Evolutionary conservation across 805 yeast species (phyloP).

Genomic region (Torulaspora quercuum): DNA sequence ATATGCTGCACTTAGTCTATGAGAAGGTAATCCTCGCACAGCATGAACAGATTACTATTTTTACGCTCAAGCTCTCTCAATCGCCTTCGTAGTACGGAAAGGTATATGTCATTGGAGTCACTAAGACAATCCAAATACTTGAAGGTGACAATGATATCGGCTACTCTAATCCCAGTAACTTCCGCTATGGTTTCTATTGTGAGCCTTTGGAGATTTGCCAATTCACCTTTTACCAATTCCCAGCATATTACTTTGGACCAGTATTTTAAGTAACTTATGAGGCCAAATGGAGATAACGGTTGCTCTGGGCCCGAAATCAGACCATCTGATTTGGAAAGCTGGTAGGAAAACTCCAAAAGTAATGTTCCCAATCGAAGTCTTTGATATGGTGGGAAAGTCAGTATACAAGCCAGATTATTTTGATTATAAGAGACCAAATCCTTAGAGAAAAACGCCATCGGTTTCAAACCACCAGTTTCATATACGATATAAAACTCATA

Average conservation of each 20-base stretch:
- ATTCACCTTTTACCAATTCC: slow-evolving; percentile 43
- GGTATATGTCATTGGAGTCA: slow-evolving; percentile 25
- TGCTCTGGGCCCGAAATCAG: slow-evolving; percentile 83
- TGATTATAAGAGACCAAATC: slow-evolving; percentile 73
- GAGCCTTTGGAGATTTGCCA: slow-evolving; percentile 33
- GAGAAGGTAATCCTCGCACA: slow-evolving; percentile 29
- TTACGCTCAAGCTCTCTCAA: slow-evolving; percentile 11
- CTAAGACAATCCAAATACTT: slow-evolving; percentile 51
- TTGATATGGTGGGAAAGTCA: slow-evolving; percentile 91
- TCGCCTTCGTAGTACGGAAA: slow-evolving; percentile 21
- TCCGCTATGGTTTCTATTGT: slow-evolving; percentile 49
- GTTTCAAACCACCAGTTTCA: slow-evolving; percentile 46
- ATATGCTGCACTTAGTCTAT: slow-evolving; percentile 15
- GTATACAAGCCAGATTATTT: slow-evolving; percentile 86
- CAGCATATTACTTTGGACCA: slow-evolving; percentile 62
- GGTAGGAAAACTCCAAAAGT: slow-evolving; percentile 79
- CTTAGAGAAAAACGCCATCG: slow-evolving; percentile 91
- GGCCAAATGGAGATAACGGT: slow-evolving; percentile 83
- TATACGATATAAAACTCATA: slow-evolving; percentile 78
- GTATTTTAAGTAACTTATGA: slow-evolving; percentile 62
- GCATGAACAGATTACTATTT: slow-evolving; percentile 12
- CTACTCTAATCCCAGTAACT: slow-evolving; percentile 60
- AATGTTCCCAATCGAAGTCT: slow-evolving; percentile 71
- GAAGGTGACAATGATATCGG: slow-evolving; percentile 58
- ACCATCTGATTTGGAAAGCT: slow-evolving; percentile 61